Evolutionary conservation across 2,329 filamentous ascomycete species (phyloP).

Genomic region (Chaetomiaceae sp.): DNA sequence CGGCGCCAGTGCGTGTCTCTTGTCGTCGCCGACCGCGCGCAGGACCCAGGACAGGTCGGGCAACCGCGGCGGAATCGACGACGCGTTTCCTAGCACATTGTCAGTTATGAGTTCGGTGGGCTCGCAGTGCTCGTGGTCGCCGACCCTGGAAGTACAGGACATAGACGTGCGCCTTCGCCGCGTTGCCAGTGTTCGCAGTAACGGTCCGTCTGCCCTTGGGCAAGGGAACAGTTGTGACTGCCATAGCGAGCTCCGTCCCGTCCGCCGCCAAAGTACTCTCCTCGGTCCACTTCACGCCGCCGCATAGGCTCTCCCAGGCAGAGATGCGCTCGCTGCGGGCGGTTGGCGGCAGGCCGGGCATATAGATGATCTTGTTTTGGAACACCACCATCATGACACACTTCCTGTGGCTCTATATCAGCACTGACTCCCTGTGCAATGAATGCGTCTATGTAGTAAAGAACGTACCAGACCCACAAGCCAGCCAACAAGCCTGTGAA

Average conservation of each 20-base stretch:
- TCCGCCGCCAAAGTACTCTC: conserved; percentile 55
- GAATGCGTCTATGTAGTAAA: neutral
- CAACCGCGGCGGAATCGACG: conserved; percentile 51
- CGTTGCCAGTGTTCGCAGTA: conserved; percentile 3
- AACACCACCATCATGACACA: conserved; percentile 70
- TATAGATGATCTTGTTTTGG: conserved; percentile 79
- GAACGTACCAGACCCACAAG: conserved; percentile 49
- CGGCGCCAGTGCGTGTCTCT: conserved; percentile 20
- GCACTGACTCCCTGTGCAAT: too few species aligned
- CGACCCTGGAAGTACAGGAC: conserved; percentile 53
- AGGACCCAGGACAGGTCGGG: conserved; percentile 51
- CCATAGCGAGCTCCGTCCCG: conserved; percentile 58
- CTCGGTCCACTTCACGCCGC: conserved; percentile 61
- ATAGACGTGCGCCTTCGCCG: conserved; percentile 38
- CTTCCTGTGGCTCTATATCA: conserved; percentile 33
- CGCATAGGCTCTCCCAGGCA: conserved; percentile 55
- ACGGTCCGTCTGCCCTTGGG: conserved; percentile 1
- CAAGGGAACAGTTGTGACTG: conserved; percentile 41
- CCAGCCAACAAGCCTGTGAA: conserved; percentile 60
- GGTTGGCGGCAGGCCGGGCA: conserved; percentile 68
- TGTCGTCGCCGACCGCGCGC: conserved; percentile 37
- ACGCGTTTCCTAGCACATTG: conserved; percentile 46
- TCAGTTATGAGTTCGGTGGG: conserved; percentile 5
- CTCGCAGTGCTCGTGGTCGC: conserved; percentile 6
- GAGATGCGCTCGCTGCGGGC: conserved; percentile 60